Evolutionary conservation across 1,139 yeast species (phyloP).

Genomic region (Eremothecium gossypii): DNA sequence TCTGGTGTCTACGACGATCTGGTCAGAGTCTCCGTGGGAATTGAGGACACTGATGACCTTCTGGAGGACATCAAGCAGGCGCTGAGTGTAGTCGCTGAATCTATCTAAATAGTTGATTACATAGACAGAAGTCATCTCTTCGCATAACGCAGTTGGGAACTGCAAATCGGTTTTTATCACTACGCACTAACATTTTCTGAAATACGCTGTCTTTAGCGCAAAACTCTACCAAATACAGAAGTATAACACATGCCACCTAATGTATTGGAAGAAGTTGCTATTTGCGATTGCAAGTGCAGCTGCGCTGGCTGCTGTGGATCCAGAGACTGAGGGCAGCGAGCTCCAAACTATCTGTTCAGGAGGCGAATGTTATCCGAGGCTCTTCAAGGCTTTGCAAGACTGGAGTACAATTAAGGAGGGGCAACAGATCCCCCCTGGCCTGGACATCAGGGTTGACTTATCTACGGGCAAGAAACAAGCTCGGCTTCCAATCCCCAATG

Average conservation of each 20-base stretch:
- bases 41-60: slow-evolving; percentile 75
- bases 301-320: too few species aligned
- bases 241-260: too few species aligned
- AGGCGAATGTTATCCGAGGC: slow-evolving; percentile 51
- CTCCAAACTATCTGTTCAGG: slow-evolving; percentile 36
- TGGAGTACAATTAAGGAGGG: slow-evolving; percentile 66
- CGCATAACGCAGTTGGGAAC: too few species aligned
- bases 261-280: too few species aligned
- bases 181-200: too few species aligned
- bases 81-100: slow-evolving; percentile 34
- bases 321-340: not conserved
- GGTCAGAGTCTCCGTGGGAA: slow-evolving; percentile 77
- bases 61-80: slow-evolving; percentile 69
- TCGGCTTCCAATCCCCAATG: slow-evolving; percentile 36
- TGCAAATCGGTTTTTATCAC: too few species aligned
- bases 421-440: slow-evolving; percentile 67
- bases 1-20: slow-evolving; percentile 78
- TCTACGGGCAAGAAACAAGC: slow-evolving; percentile 66
- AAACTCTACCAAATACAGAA: too few species aligned
- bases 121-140: not conserved
- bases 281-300: too few species aligned
- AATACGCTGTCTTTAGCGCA: too few species aligned
- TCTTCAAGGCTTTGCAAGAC: slow-evolving; percentile 50
- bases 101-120: not conserved
- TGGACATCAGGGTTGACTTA: slow-evolving; percentile 62